Evolutionary conservation across 2,329 filamentous ascomycete genomes (phyloP), one percentile per base, ranked within the genome.

Genomic region (Phyllosticta paracitricarpa): DNA sequence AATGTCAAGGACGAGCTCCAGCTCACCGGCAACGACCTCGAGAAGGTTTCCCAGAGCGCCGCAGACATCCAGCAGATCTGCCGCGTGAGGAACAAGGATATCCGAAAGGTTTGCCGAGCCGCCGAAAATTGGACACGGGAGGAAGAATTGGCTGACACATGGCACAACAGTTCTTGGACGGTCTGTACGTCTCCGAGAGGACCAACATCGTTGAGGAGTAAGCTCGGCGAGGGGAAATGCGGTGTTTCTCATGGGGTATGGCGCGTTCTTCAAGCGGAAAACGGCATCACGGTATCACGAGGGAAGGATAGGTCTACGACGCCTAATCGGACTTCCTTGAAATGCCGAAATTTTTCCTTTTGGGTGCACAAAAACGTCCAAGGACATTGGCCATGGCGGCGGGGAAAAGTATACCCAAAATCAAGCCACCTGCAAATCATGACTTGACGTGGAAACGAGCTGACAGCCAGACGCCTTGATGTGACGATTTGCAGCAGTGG

Each of bases 11-110:
- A 99, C 79, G 92, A 99, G 87, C 89, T 99, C 67, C 82, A 93
- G 78, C 83, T 99, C 72, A 83, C 77, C 70, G 94, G 94, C 74
- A 99, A 97, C 89, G 95, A 89, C 66, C 84, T 99, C 72, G 95
- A 99, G 85, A 86, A 87, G 77, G 94, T 99, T 69, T 99, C 94
- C 75, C 94, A 99, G 84, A 91, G 88, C 76, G 94, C 94, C 70
- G 94, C 94, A 81, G 94, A 99, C 79, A 97, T 99, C 79, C 94
- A 99, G 85, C 94, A 99, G 82, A 92, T 94, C 82, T 99, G 94
- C 91, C 87, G 87, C 82, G 94, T 99, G 81, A 88, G 91, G 80
- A 99, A 99, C 90, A 99, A 99, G 91, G 94, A 99, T 96, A 99
- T 99, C 84, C 91, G 95, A 84, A 97, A 97, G 89, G 89, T 91